These are phyloP conservation scores for Ogataea glucozyma DNA, from an alignment of 805 yeast genomes.

Conservation along the genomic window DNA sequence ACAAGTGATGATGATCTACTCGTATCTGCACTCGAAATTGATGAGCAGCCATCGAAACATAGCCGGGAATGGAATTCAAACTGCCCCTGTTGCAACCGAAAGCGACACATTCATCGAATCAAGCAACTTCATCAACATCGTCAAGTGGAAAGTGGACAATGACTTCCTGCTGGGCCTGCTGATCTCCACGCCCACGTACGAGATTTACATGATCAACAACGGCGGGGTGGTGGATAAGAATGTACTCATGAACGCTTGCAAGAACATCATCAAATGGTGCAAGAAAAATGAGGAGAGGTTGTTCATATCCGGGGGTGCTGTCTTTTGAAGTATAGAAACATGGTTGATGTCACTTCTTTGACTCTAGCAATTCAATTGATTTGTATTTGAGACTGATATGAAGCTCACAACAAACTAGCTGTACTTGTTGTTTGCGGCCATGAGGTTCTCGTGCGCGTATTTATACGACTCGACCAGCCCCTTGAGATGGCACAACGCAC, in stretches of 20 bases:
- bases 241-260: slow-evolving; percentile 59
- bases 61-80: background rate
- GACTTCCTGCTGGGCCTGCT: slow-evolving; percentile 30
- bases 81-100: background rate
- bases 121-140: slow-evolving; percentile 26
- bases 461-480: slow-evolving; percentile 61
- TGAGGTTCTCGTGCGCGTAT: slow-evolving; percentile 40
- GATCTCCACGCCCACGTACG: slow-evolving; percentile 45
- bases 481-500: slow-evolving; percentile 70
- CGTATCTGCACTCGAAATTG: slow-evolving; percentile 29
- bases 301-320: slow-evolving; percentile 74
- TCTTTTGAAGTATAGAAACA: slow-evolving; percentile 42
- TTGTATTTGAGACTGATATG: too few relatives aligned
- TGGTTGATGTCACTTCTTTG: background rate
- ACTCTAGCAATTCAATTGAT: slow-evolving; percentile 4
- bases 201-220: slow-evolving; percentile 56
- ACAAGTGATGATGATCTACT: slow-evolving; percentile 32
- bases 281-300: slow-evolving; percentile 65
- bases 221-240: slow-evolving; percentile 59
- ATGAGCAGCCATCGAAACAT: slow-evolving; percentile 11
- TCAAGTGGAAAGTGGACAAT: slow-evolving; percentile 29
- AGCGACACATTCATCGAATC: slow-evolving; percentile 16
- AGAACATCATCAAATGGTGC: slow-evolving; percentile 74
- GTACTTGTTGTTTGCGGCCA: slow-evolving; percentile 4
- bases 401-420: too few relatives aligned